Evolutionary conservation across 2,329 filamentous ascomycete species (phyloP), one percentile per base, ranked within the genome.

Genomic region (Samsoniella hepiali): DNA sequence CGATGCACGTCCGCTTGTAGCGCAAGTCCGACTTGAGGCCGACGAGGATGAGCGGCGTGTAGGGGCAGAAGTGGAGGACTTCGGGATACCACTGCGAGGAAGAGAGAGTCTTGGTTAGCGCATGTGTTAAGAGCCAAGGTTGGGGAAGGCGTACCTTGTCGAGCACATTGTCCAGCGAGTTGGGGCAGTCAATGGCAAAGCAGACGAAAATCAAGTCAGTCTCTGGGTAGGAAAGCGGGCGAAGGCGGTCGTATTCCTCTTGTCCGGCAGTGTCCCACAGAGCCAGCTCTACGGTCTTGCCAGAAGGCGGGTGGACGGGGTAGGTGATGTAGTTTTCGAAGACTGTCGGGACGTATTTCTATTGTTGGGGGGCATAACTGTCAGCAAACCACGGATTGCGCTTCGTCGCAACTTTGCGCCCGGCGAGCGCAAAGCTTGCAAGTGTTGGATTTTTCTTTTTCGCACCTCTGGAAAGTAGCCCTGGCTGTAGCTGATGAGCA

Each of bases 281-380:
- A 47, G 95, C 95, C 66, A 99, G 86, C 80, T 99, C 95, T 69
- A 99, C 93, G 64, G 90, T 93, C 84, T 97, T 98, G 73, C 94
- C 93, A 13, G 90, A 91, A 51, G 88, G 86, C 68, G 88, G 87
- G 79, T 99, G 95, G 65, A 88, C 90, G 63, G 94, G 96, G 77
- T 97, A 94, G 62, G 95, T 97, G 79, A 99, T 98, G 85, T 99
- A 99, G 82, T 99, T 99, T 75, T 99, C 95, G 76, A 99, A 99
- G 59, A 99, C 95, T 2, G 95, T 99, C 4, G 95, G 95, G 47
- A 99, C 95, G 72, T 99, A 99, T 98, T 97, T 98, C 95, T 99
- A 72, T 32, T 45, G 57, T 22, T 22, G 22, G 22, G 22, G 22
- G 47, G 56, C n/a, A 40, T 5, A 32, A 40, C 56, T 10, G 60